A percentile compares a stretch with the other conserved stretches of the same genome.
Conservation (phyloP, 2,329 filamentous ascomycete genomes). For the Stagonosporopsis vannaccii region DNA sequence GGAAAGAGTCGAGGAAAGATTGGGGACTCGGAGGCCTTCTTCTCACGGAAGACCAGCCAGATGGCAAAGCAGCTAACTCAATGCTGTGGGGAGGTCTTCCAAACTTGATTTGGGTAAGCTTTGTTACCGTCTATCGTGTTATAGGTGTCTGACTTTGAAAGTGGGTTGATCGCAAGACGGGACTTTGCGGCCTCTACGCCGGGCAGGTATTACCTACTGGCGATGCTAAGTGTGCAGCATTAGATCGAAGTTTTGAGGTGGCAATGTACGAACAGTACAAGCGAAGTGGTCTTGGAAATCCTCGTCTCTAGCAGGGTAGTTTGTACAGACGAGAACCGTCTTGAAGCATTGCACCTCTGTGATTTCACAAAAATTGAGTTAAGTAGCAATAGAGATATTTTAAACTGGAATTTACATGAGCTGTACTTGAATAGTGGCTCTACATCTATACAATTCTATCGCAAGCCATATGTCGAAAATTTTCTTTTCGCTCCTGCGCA, state of each 20-base stretch:
- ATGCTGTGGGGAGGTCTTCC: slow-evolving; percentile 46
- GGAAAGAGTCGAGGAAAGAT: slow-evolving; percentile 27
- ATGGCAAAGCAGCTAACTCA: slow-evolving; percentile 36
- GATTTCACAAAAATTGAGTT: neutral
- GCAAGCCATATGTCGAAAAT: neutral
- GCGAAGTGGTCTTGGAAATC: slow-evolving; percentile 7
- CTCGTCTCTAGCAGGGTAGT: slow-evolving; percentile 8
- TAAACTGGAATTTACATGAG: neutral
- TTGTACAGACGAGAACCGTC: neutral
- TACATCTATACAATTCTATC: neutral
- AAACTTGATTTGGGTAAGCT: slow-evolving; percentile 44
- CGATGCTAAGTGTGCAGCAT: slow-evolving; percentile 26
- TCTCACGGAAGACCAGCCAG: slow-evolving; percentile 24
- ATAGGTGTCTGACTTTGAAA: slow-evolving; percentile 10
- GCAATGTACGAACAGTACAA: slow-evolving; percentile 29
- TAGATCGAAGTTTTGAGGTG: slow-evolving; percentile 30
- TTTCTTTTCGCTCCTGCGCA: neutral
- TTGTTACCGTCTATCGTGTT: neutral
- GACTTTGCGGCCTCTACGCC: slow-evolving; percentile 41
- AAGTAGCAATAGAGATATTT: neutral
- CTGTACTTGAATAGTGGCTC: neutral
- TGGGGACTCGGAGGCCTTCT: slow-evolving; percentile 45
- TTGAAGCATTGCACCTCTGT: neutral
- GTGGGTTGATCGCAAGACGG: slow-evolving; percentile 44
- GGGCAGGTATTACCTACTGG: slow-evolving; percentile 41